Conservation (phyloP, 345 rosid species). For the Atalantia buxifolia region DNA sequence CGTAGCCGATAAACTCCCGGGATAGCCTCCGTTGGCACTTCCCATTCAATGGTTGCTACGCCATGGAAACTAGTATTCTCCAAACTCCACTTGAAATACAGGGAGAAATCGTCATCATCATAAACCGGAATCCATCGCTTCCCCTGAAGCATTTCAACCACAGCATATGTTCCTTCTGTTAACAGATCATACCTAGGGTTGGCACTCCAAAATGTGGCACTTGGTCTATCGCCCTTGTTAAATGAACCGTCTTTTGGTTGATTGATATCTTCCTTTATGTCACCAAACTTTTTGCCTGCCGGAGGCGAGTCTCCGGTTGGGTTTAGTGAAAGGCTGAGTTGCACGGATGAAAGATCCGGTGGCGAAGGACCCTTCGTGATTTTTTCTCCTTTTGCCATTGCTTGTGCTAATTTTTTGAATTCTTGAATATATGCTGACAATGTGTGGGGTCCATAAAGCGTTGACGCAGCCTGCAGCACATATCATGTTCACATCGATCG, state of each 20-base stretch:
- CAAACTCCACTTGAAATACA: conserved; percentile 43
- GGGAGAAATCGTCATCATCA: conserved; percentile 57
- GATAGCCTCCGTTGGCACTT: conserved; percentile 34
- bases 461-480: conserved; percentile 51
- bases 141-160: conserved; percentile 46
- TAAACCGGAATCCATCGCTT: conserved; percentile 40
- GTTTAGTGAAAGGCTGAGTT: conserved; percentile 26
- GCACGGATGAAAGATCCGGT: conserved; percentile 48
- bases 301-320: conserved; percentile 43
- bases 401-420: conserved; percentile 42
- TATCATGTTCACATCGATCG: too few relatives aligned
- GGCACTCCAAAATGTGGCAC: conserved; percentile 51
- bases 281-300: conserved; percentile 39
- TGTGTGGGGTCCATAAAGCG: conserved; percentile 62
- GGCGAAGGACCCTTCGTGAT: conserved; percentile 24
- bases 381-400: conserved; percentile 41
- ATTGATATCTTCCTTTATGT: conserved; percentile 37
- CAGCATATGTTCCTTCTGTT: conserved; percentile 55
- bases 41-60: conserved; percentile 49
- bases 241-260: conserved; percentile 33
- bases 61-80: conserved; percentile 27
- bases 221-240: conserved; percentile 35
- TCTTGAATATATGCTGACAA: conserved; percentile 56
- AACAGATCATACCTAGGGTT: conserved; percentile 56
- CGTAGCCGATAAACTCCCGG: conserved; percentile 43